Conservation (phyloP, 331 rosid species). For the Erythrophleum ivorense region DNA sequence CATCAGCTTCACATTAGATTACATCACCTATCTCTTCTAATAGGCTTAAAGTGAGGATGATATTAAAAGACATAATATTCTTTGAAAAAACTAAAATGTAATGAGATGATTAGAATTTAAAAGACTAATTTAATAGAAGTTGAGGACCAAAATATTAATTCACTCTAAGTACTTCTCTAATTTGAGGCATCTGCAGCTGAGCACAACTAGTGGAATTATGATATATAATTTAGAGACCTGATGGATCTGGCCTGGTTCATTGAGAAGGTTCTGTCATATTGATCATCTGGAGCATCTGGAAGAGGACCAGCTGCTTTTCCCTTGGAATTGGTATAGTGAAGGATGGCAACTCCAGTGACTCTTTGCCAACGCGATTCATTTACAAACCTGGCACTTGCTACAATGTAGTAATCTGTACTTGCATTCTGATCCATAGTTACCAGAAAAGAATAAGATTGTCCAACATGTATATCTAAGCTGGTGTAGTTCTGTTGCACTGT, state of each 20-base stretch:
- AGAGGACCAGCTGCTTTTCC: conserved; percentile 94
- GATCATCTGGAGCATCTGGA: conserved; percentile 76
- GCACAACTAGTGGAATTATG: not conserved
- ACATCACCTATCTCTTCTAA: not conserved
- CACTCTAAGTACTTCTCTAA: not conserved
- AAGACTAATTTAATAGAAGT: no score
- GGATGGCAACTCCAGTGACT: conserved; percentile 93
- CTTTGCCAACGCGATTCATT: conserved; percentile 81
- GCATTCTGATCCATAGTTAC: conserved; percentile 92
- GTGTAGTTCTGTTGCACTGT: conserved; percentile 96
- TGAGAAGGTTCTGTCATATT: conserved; percentile 87
- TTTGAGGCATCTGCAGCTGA: not conserved
- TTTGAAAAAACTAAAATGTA: not conserved
- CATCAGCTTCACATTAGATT: not conserved
- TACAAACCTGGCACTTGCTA: conserved; percentile 95
- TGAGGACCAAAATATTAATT: not conserved
- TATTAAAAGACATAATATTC: no score
- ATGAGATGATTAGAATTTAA: not conserved
- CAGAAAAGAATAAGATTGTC: conserved; percentile 96
- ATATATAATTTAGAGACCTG: conserved; percentile 57
- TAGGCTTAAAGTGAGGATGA: not conserved
- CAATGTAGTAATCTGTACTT: conserved; percentile 91
- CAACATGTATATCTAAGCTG: conserved; percentile 94
- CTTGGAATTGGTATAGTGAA: conserved; percentile 88
- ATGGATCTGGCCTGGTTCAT: conserved; percentile 99